Base-by-base conservation (phyloP, 1,284 basidiomycete genomes). In the Porogramme epimiltina region DNA sequence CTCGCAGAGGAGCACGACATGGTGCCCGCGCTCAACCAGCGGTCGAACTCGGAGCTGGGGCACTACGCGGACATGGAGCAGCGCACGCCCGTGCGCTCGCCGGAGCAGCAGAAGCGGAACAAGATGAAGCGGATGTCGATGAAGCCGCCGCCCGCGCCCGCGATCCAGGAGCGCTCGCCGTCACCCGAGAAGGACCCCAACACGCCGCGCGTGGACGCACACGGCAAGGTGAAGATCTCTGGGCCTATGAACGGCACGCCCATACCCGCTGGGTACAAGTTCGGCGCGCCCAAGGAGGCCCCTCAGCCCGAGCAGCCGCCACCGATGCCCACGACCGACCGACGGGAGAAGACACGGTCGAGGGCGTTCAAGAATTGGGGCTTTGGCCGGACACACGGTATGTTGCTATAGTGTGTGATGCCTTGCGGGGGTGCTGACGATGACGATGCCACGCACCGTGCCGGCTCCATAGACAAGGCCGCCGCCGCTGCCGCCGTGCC, bases 341-440 rank as follows among this genome's bases (percentile, higher is more conserved):
- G 92, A 65, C 80, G 92, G 53, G 87, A 93, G 64, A 95, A 95
- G 73, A 89, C 89, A 15, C 95, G 95, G 72, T 93, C 89, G 52
- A 81, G 91, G 42, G 84, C 87, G 9, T 94, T 95, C 74, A 94
- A 92, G 91, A 84, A 84, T 64, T 93, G 91, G 91, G 84, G 84
- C 64, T 93, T 93, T 68, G 84, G 87, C 33, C 79, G 81, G 65
- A 75, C 77, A 16, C 78, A 73, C 61, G 76, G 78, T 79, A 62
- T 55, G 71, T n/a, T n/a, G n/a, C n/a, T 57, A 37, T 18, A 34
- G 19, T 40, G 4, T 3, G 24, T 22, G 5, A 9, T 19, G 31
- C 49, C 59, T 58, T 59, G 52, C 45, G 49, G 47, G 5, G 5
- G 34, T 37, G 5, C 34, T 13, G 13, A 37, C 34, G 9, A 37